Conservation (phyloP, 73 alveolate species). For the Tetrahymena elliotti region DNA sequence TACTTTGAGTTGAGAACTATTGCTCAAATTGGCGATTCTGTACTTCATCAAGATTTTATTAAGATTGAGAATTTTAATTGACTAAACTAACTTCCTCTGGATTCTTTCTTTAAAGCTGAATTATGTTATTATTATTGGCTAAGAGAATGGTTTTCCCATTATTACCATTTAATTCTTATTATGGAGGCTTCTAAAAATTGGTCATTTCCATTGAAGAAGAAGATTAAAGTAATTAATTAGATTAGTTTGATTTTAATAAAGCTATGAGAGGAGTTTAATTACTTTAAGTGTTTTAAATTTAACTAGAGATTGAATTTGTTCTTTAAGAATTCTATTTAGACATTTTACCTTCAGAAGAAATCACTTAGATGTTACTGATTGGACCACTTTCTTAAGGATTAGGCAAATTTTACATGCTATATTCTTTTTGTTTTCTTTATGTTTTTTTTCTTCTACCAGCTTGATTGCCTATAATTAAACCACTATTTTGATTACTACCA, state of each 20-base stretch:
- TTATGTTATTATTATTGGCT: neutral
- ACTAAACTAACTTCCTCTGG: neutral
- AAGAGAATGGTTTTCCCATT: neutral
- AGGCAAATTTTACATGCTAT: neutral
- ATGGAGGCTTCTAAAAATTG: neutral
- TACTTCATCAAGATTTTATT: neutral
- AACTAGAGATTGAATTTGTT: neutral
- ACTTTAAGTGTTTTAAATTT: neutral
- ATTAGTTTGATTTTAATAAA: neutral
- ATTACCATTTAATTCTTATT: neutral
- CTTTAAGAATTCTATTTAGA: neutral
- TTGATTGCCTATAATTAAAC: neutral
- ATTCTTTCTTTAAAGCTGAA: neutral
- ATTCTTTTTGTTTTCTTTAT: neutral
- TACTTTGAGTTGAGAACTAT: neutral
- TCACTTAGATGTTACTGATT: neutral
- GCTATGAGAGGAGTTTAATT: neutral
- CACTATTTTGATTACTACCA: neutral
- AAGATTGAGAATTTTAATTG: neutral
- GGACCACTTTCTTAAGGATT: neutral
- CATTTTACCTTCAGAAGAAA: neutral
- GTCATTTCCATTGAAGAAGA: neutral
- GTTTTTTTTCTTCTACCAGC: neutral
- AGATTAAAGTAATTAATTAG: neutral
- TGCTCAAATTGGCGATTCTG: neutral